A percentile compares a stretch with the other conserved stretches of the same genome.
Evolutionary conservation across 768 basidiomycete species (phyloP).

Genomic region (Macrolepiota dolichaula): DNA sequence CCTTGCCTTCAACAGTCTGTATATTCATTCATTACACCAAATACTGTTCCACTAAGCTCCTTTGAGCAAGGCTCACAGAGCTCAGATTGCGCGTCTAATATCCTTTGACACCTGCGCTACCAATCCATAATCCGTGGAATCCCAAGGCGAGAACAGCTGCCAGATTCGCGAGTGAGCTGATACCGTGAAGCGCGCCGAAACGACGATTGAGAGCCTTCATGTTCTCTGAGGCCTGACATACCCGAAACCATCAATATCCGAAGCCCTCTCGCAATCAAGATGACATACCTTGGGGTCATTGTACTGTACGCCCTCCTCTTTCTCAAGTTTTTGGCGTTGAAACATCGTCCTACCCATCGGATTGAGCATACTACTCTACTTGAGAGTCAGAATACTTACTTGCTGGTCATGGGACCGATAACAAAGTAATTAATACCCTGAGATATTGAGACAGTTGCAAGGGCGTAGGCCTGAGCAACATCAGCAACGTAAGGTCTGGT

Average conservation of each 20-base stretch:
- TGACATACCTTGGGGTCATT: slow-evolving; percentile 60
- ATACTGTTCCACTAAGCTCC: neutral
- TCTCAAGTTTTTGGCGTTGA: slow-evolving; percentile 68
- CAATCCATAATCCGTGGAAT: slow-evolving; percentile 75
- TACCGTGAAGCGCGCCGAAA: slow-evolving; percentile 66
- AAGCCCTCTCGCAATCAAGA: neutral
- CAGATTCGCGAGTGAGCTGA: slow-evolving; percentile 68
- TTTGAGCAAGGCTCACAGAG: neutral
- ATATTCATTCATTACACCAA: neutral
- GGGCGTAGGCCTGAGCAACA: slow-evolving; percentile 62
- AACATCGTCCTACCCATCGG: slow-evolving; percentile 60
- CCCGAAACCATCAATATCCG: slow-evolving; percentile 5
- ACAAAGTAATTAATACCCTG: slow-evolving; percentile 65
- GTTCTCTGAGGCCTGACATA: slow-evolving; percentile 55
- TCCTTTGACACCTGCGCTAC: slow-evolving; percentile 45
- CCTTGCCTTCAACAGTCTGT: neutral
- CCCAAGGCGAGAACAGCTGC: slow-evolving; percentile 52
- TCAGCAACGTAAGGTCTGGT: slow-evolving; percentile 48
- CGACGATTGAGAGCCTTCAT: slow-evolving; percentile 69
- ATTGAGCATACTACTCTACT: neutral
- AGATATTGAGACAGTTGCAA: slow-evolving; percentile 40
- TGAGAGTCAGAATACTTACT: slow-evolving; percentile 34
- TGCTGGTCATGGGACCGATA: slow-evolving; percentile 71
- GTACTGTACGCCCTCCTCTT: slow-evolving; percentile 66
- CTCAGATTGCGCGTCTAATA: slow-evolving; percentile 21